Evolutionary conservation across 2,329 filamentous ascomycete species (phyloP).

Genomic region (Aureobasidium melanogenum): DNA sequence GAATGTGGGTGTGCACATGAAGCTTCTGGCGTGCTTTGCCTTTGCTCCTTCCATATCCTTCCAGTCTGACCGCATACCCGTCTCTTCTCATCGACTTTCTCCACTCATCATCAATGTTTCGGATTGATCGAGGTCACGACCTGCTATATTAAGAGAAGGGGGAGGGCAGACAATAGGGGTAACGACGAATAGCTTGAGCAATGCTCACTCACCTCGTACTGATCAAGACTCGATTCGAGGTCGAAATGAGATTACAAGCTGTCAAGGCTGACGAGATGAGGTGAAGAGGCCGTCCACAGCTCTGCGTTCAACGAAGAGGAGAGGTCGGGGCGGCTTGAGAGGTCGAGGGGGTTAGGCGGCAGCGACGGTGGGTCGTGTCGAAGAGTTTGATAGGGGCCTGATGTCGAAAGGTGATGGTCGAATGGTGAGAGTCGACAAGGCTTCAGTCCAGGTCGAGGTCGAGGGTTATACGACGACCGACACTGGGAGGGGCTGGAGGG

Average conservation of each 20-base stretch:
- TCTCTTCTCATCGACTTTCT: neutral
- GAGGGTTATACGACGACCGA: constrained; percentile 3
- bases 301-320: constrained; percentile 36
- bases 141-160: neutral
- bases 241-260: constrained; percentile 2
- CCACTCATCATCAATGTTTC: neutral
- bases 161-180: neutral
- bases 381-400: neutral
- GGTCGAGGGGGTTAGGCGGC: constrained; percentile 19
- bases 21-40: neutral
- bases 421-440: neutral
- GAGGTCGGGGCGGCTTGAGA: constrained; percentile 24
- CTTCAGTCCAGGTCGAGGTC: constrained; percentile 7
- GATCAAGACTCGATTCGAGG: neutral
- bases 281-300: constrained; percentile 15
- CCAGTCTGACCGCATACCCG: neutral
- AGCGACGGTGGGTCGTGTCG: neutral
- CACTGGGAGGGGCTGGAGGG: neutral
- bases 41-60: neutral
- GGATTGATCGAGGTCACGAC: neutral
- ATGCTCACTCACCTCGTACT: constrained; percentile 2
- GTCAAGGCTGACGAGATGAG: neutral
- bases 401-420: constrained; percentile 13
- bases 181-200: neutral
- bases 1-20: neutral